Evolutionary conservation across 257 asterid genomes (phyloP), one percentile per base, ranked within the genome.

Genomic region (Fraxinus anomala): DNA sequence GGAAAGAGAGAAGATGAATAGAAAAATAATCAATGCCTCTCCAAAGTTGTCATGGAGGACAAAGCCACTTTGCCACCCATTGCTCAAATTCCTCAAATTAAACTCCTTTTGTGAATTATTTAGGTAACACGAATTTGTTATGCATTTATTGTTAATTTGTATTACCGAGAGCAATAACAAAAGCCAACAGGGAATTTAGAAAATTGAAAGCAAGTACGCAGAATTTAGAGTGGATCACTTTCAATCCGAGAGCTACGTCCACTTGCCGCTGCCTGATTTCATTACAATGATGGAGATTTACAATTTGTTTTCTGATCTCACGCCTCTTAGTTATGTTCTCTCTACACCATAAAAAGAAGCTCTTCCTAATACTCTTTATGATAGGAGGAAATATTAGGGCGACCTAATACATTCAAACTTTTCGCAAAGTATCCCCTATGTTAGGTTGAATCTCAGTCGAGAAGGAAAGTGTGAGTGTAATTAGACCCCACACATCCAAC

Each of bases 401-500:
- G 36, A 26, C 31, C 69, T 63, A 26, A 26, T 63, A 0, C 69
- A 63, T 63, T 19, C 19, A 10, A 63, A 10, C 36, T 26, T 26
- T 63, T 23, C 10, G 36, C 69, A 23, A 26, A 26, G 36, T 63
- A 63, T 34, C 16, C 17, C 36, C 19, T 26, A 26, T 63, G 5
- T 26, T 63, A 63, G 16, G 33, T 26, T 0, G 8, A 24, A 26
- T 21, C 36, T 8, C 21, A 1, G 36, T 24, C 0, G 34, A 63
- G 31, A 31, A 31, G 33, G 23, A 59, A 70, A 12, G 31, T 31
- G 28, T 68, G 69, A 61, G 30, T 71, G 37, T 34, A 24, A 72
- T 77, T 79, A 68, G 77, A 51, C 72, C 63, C 74, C 61, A 24
- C 74, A 10, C 19, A 7, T 24, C 69, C 36, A 63, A 63, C 17